phyloP scores from a whole-genome alignment of 192 early-diverging fungal genomes.

The Phycomyces blakesleeanus region DNA sequence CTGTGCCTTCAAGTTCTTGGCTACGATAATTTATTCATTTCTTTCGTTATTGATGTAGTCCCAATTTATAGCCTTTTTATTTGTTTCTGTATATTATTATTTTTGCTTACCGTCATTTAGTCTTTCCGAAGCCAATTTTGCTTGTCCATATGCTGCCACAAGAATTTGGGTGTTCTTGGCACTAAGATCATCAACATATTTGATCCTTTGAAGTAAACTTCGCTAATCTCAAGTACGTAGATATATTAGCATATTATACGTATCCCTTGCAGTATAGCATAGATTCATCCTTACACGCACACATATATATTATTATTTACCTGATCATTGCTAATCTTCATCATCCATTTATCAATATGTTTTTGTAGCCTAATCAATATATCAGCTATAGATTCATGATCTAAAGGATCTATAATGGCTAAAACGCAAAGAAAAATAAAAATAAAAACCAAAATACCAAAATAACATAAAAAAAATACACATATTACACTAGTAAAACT shows the following conservation, averaged over 20 bases:
- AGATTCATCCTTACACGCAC: background rate
- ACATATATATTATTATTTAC: conserved; percentile 3
- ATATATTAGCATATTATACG: background rate
- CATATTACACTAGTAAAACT: too few species aligned
- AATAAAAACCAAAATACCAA: too few species aligned
- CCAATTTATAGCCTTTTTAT: too few species aligned
- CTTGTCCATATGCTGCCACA: background rate
- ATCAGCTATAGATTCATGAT: conserved; percentile 1
- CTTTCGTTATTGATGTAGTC: too few species aligned
- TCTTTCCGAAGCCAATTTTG: conserved; percentile 6
- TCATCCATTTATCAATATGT: conserved; percentile 6
- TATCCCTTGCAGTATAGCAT: background rate
- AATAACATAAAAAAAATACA: too few species aligned
- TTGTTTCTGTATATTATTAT: too few species aligned
- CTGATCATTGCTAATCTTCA: background rate
- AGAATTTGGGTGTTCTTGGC: conserved; percentile 2
- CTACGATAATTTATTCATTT: background rate
- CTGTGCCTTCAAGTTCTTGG: conserved; percentile 5
- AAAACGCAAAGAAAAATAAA: too few species aligned
- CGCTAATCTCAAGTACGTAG: background rate
- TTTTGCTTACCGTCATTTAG: conserved; percentile 12
- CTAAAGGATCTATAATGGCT: too few species aligned
- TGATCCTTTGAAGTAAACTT: conserved; percentile 11
- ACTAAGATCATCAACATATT: conserved; percentile 14
- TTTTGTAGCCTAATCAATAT: conserved; percentile 5